Base-by-base conservation (phyloP, 2,329 filamentous ascomycete genomes). In the Xylaria digitata region DNA sequence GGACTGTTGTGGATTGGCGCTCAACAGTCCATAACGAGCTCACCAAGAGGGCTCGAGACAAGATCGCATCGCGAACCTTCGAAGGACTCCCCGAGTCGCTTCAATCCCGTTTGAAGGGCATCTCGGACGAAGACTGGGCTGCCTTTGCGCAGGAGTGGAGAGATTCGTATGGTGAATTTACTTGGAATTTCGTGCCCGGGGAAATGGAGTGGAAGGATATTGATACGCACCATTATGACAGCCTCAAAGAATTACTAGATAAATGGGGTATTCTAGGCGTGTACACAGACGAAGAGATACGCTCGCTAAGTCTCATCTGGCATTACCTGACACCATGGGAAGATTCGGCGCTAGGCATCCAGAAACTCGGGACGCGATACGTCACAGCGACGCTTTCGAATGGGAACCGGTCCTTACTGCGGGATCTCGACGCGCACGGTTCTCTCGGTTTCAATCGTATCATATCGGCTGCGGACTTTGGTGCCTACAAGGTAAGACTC, bases 1-100 rank as follows among this genome's bases (percentile, higher is more conserved):
- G 92, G 71, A 96, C 93, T 0, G 88, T 90, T 69, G 92, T 96
- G 52, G 86, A 95, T 81, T 95, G 92, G 92, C 89, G 92, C 63
- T 82, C 82, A 45, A 87, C 88, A 1, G 87, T 96, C 21, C 86
- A 84, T 15, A 80, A 83, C 8, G 86, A 87, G 61, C 84, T 96
- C 54, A 76, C 80, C 26, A 75, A 82, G 11, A 82, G 83, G 45
- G 85, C 87, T 15, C 75, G 79, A 32, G 78, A 81, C 64, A 85
- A 86, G 72, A 75, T 75, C 15, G 80, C 89, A 52, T 83, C 83
- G 37, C 80, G 83, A 17, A 72, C 81, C 45, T 78, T 80, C 42
- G 75, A 78, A 61, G 80, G 81, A 15, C 76, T 89, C 6, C 74
- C 86, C 0, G 79, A 81, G 9, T 70, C 78, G 6, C 77, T 87